phyloP scores from a whole-genome alignment of 257 asterid species.

The Paraleonurus japonicus region DNA sequence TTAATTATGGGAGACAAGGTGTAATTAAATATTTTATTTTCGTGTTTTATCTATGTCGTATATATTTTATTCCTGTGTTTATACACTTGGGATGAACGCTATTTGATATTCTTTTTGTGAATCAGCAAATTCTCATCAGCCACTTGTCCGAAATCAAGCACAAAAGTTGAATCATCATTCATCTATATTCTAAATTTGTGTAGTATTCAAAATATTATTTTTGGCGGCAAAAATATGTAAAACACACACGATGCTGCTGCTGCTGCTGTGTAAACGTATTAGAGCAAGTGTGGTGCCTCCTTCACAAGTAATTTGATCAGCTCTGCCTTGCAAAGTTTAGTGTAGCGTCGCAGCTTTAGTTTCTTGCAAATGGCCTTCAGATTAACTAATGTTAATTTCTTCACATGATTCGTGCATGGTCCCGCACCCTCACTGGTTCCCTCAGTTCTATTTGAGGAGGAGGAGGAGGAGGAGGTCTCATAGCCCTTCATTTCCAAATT shows the following conservation, averaged over 20 bases:
- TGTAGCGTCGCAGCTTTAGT: constrained; percentile 28
- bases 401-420: neutral
- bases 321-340: constrained; percentile 32
- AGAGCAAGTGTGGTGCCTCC: neutral
- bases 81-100: no score
- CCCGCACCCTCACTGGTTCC: neutral
- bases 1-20: no score
- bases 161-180: neutral
- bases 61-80: no score
- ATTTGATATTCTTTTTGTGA: no score
- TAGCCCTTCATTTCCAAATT: constrained; percentile 10
- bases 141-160: constrained; percentile 1
- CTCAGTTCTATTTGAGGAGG: neutral
- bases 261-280: neutral
- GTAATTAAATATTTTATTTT: no score
- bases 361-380: constrained; percentile 44
- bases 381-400: constrained; percentile 14
- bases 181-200: neutral
- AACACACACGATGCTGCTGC: neutral
- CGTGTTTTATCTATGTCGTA: no score
- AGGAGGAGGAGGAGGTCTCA: constrained; percentile 2
- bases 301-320: constrained; percentile 32
- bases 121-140: neutral
- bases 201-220: constrained; percentile 5
- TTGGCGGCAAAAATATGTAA: constrained; percentile 9